These are phyloP conservation scores for Phallus indusiatus DNA, from an alignment of 768 basidiomycete species.

Conservation along the genomic window DNA sequence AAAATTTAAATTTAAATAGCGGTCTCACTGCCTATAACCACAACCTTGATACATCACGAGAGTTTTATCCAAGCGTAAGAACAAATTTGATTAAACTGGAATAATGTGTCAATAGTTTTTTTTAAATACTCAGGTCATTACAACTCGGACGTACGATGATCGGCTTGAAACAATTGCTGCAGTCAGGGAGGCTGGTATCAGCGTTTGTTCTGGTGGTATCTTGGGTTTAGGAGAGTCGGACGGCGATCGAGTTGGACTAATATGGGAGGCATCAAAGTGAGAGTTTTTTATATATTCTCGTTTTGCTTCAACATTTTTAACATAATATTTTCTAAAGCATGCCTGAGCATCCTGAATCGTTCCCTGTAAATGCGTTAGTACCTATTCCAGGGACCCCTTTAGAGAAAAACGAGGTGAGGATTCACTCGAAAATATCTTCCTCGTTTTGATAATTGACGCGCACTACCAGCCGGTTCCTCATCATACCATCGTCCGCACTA, in stretches of 20 bases:
- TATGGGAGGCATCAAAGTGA: slow-evolving; percentile 85
- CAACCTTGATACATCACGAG: slow-evolving; percentile 95
- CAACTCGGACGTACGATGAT: slow-evolving; percentile 90
- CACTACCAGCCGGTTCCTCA: slow-evolving; percentile 59
- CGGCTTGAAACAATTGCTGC: slow-evolving; percentile 81
- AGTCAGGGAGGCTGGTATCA: slow-evolving; percentile 91
- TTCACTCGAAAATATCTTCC: neutral
- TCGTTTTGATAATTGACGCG: neutral
- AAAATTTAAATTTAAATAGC: slow-evolving; percentile 26
- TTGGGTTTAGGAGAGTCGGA: slow-evolving; percentile 90
- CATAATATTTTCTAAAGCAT: slow-evolving; percentile 40
- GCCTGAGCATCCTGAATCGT: slow-evolving; percentile 96
- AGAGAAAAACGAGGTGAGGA: slow-evolving; percentile 73
- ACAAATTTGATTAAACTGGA: neutral
- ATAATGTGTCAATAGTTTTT: no score
- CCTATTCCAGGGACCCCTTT: slow-evolving; percentile 93
- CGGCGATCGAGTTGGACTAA: slow-evolving; percentile 82
- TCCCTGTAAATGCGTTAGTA: slow-evolving; percentile 96
- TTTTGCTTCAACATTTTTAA: neutral
- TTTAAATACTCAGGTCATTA: slow-evolving; percentile 68
- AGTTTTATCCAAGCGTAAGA: slow-evolving; percentile 84
- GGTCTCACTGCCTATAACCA: slow-evolving; percentile 98
- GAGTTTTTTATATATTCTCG: slow-evolving; percentile 6
- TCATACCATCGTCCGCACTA: slow-evolving; percentile 82
- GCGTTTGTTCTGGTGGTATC: slow-evolving; percentile 95